These are phyloP conservation scores for Ogataea zsoltii DNA, from an alignment of 805 yeast genomes.

Conservation along the genomic window DNA sequence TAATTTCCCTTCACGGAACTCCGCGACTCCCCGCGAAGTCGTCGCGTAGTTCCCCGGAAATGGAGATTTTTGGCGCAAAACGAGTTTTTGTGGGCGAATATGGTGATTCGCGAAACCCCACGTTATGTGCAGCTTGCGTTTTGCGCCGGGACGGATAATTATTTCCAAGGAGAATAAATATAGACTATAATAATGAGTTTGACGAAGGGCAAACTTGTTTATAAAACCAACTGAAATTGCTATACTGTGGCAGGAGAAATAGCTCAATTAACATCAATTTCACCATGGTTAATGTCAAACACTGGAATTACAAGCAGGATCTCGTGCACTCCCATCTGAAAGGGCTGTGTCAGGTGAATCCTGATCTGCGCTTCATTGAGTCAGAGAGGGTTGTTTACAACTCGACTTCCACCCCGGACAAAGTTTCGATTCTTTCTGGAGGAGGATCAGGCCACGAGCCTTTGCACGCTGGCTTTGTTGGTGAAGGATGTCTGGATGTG, in stretches of 20 bases:
- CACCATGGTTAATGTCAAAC: conserved; percentile 30
- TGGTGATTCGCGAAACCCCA: background rate
- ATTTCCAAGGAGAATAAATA: background rate
- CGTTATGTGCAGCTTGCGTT: background rate
- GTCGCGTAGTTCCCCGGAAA: background rate
- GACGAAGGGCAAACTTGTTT: background rate
- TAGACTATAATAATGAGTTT: background rate
- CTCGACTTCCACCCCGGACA: conserved; percentile 38
- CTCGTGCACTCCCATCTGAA: conserved; percentile 48
- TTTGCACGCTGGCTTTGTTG: conserved; percentile 88
- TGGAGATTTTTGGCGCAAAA: conserved; percentile 3
- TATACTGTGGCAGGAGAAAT: background rate
- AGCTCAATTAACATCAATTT: too few relatives aligned
- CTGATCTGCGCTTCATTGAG: conserved; percentile 53
- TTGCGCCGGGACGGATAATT: background rate
- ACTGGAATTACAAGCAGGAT: conserved; percentile 52
- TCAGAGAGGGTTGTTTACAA: conserved; percentile 56
- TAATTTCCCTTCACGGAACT: too few relatives aligned
- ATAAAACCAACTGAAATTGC: background rate
- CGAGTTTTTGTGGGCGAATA: too few relatives aligned
- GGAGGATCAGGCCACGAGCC: conserved; percentile 99
- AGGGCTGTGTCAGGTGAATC: conserved; percentile 56
- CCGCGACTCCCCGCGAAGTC: too few relatives aligned
- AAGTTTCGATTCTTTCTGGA: conserved; percentile 78
- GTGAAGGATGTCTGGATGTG: conserved; percentile 76